Percentiles rank a stretch among this genome's conserved stretches.
These are phyloP conservation scores for Acacia crassicarpa DNA, from an alignment of 306 rosid genomes.

Conservation along the genomic window DNA sequence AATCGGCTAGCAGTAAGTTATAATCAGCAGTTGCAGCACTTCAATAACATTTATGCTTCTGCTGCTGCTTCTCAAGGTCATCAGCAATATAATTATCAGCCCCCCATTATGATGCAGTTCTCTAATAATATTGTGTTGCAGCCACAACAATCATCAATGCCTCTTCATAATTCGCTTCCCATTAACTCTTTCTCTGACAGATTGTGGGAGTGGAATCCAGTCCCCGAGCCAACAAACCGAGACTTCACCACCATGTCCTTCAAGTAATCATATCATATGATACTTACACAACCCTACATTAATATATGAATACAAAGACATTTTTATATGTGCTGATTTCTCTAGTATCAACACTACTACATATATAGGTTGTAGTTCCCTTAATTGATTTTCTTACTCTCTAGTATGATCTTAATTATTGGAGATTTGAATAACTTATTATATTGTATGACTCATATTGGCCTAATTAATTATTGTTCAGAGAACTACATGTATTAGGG, in stretches of 20 bases:
- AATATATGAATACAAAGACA: neutral
- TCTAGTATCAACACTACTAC: neutral
- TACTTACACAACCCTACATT: conserved; percentile 25
- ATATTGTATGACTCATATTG: conserved; percentile 31
- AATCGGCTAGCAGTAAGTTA: conserved; percentile 53
- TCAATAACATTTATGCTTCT: conserved; percentile 8
- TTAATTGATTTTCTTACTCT: neutral
- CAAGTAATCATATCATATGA: conserved; percentile 54
- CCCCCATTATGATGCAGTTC: conserved; percentile 31
- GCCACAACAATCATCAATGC: conserved; percentile 15
- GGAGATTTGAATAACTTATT: conserved; percentile 22
- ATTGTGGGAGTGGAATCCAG: conserved; percentile 92
- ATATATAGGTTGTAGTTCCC: conserved; percentile 2
- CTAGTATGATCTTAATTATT: neutral
- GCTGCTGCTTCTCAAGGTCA: conserved; percentile 22
- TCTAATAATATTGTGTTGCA: conserved; percentile 46
- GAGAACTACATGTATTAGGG: conserved; percentile 3
- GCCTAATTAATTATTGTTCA: conserved; percentile 20
- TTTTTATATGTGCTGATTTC: conserved; percentile 26
- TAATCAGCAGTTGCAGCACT: conserved; percentile 40
- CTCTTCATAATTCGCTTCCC: conserved; percentile 55
- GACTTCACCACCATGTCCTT: conserved; percentile 57
- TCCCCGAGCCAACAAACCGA: conserved; percentile 60
- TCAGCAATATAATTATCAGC: neutral
- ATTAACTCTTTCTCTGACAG: conserved; percentile 64